These are phyloP conservation scores for Senecio squalidus DNA, from an alignment of 140 eudicot species.

Conservation along the genomic window DNA sequence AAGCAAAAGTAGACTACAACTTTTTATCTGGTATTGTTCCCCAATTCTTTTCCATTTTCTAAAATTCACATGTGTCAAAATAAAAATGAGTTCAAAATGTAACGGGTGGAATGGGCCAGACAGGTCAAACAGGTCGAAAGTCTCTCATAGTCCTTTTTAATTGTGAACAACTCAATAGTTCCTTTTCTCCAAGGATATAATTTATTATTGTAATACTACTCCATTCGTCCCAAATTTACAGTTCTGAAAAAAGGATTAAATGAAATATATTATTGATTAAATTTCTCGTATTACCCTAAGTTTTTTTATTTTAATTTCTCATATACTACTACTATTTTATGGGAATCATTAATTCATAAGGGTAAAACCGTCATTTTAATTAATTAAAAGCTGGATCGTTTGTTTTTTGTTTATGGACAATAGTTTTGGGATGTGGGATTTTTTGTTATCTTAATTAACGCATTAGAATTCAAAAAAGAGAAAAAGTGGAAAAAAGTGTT, in stretches of 20 bases:
- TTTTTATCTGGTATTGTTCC: constrained; percentile 79
- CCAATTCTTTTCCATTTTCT: constrained; percentile 2
- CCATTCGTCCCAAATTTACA: too few species aligned
- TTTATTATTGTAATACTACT: background rate
- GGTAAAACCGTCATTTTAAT: too few species aligned
- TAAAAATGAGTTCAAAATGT: background rate
- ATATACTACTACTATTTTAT: too few species aligned
- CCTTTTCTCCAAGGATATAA: background rate
- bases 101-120: background rate
- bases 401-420: background rate
- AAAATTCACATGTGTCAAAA: too few species aligned
- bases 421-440: background rate
- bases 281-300: too few species aligned
- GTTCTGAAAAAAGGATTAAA: too few species aligned
- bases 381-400: too few species aligned
- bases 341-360: too few species aligned
- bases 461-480: too few species aligned
- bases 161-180: background rate
- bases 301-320: too few species aligned
- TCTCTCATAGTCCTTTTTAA: background rate
- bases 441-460: too few species aligned
- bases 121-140: background rate
- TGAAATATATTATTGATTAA: too few species aligned
- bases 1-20: constrained; percentile 86
- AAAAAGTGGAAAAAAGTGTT: background rate